Percentiles rank a stretch among this genome's conserved stretches.
These are phyloP conservation scores for Neodidymelliopsis sp. DNA, from an alignment of 2,329 filamentous ascomycete genomes.

Conservation along the genomic window DNA sequence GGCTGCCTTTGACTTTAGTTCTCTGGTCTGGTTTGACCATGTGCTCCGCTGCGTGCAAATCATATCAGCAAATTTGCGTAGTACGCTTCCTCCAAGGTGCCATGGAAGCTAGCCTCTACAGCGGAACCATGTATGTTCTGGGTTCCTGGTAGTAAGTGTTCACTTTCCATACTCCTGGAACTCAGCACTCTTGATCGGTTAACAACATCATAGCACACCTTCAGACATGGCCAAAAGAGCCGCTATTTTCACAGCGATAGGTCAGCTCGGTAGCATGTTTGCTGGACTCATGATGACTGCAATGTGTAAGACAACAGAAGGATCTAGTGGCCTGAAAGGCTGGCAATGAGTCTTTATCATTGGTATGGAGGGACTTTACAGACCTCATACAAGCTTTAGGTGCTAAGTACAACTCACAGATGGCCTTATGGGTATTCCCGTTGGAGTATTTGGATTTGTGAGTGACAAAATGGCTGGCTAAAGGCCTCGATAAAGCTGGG, in stretches of 20 bases:
- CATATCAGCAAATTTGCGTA: slow-evolving; percentile 19
- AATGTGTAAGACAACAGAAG: slow-evolving; percentile 33
- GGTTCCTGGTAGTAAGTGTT: slow-evolving; percentile 40
- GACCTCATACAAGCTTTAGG: too few relatives aligned
- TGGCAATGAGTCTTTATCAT: slow-evolving; percentile 40
- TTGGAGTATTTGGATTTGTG: slow-evolving; percentile 33
- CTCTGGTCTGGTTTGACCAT: slow-evolving; percentile 37
- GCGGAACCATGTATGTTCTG: slow-evolving; percentile 33
- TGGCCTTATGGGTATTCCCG: slow-evolving; percentile 33
- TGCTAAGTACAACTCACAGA: slow-evolving; percentile 19
- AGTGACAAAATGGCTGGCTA: slow-evolving; percentile 2
- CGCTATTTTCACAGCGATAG: slow-evolving; percentile 35
- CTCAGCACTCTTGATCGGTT: neutral
- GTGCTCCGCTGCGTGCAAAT: slow-evolving; percentile 35
- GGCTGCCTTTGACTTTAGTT: slow-evolving; percentile 33
- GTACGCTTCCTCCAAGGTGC: slow-evolving; percentile 35
- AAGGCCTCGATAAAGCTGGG: too few relatives aligned
- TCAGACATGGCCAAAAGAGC: slow-evolving; percentile 35
- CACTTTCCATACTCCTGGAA: neutral
- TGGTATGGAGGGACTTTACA: slow-evolving; percentile 19
- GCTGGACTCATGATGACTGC: slow-evolving; percentile 39
- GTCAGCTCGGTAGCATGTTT: slow-evolving; percentile 37
- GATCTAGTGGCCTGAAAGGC: slow-evolving; percentile 23
- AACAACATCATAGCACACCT: slow-evolving; percentile 21
- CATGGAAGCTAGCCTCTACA: slow-evolving; percentile 31